Conservation (phyloP, 176 grass and related monocot species). For the Saccharum spontaneum region DNA sequence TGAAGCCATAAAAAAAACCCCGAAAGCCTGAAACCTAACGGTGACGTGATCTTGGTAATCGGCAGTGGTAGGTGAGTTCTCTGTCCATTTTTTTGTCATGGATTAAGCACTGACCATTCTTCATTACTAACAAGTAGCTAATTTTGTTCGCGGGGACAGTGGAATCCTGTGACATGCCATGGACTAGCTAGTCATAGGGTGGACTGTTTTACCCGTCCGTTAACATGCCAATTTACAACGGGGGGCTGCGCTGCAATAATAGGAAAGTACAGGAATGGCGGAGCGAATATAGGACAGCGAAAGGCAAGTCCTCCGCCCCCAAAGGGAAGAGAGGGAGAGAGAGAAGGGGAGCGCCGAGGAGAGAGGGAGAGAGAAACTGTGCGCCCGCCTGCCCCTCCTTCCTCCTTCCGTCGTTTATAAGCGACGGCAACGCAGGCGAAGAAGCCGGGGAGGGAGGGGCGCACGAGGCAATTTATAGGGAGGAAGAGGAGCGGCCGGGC, state of each 20-base stretch:
- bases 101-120: background rate
- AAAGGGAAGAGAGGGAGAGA: background rate
- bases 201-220: background rate
- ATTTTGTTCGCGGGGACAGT: background rate
- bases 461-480: constrained; percentile 16
- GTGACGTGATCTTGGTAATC: too few relatives aligned
- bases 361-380: background rate
- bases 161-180: background rate
- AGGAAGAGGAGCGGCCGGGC: constrained; percentile 16
- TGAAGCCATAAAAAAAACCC: background rate
- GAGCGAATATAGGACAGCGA: constrained; percentile 26
- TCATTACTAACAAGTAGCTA: background rate
- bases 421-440: constrained; percentile 32
- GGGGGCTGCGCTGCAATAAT: constrained; percentile 30
- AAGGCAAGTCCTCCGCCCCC: background rate
- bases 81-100: background rate
- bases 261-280: constrained; percentile 18
- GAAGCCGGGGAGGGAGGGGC: background rate
- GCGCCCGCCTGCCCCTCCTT: background rate
- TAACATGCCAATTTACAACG: background rate
- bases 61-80: background rate
- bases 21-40: background rate
- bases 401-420: constrained; percentile 49
- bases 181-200: background rate
- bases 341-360: background rate